Evolutionary conservation across 2,329 filamentous ascomycete species (phyloP), one percentile per base, ranked within the genome.

Genomic region (Herpomyces periplanetae): DNA sequence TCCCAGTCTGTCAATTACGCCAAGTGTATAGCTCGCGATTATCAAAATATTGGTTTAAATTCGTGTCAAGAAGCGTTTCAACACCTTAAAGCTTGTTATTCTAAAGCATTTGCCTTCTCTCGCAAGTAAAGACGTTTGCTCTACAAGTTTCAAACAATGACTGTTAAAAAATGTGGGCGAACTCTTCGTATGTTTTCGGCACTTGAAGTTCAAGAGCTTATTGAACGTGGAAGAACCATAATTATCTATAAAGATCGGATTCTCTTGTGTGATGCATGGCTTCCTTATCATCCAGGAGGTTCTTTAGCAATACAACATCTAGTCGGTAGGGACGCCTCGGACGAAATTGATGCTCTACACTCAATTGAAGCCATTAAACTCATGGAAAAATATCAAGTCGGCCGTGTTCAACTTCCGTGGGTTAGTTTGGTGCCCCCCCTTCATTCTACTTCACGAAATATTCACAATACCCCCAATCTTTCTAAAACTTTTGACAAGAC

Each of bases 301-400:
- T 60, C 75, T 30, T 80, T 71, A 40, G 54, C 75, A 21, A 84
- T 96, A 27, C 45, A 56, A 34, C 80, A 96, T 34, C 80, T 88
- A 69, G 54, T 91, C 24, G 71, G 71, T 25, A 56, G 63, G 39
- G 71, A 87, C 52, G 75, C 69, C 19, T 88, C 75, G 5, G 73
- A 88, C 37, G 80, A 91, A 40, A 60, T 91, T 25, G 68, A 62
- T 36, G 66, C 61, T 15, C 45, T 88, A 13, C 80, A 96, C 37
- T 88, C 75, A 1, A 29, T 43, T 16, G 63, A 73, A 32, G 60
- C 80, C 8, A 55, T 54, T 29, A 38, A 55, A 23, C 53, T 54
- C 29, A 88, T 88, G 68, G 40, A 53, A 23, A 53, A 51, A 26
- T 91, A 73, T 34, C 57, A 66, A 26, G 69, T 91, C 30, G 80